A percentile compares a stretch with the other conserved stretches of the same genome.
Evolutionary conservation across 306 rosid genomes (phyloP).

Genomic region (Acacia confusa): DNA sequence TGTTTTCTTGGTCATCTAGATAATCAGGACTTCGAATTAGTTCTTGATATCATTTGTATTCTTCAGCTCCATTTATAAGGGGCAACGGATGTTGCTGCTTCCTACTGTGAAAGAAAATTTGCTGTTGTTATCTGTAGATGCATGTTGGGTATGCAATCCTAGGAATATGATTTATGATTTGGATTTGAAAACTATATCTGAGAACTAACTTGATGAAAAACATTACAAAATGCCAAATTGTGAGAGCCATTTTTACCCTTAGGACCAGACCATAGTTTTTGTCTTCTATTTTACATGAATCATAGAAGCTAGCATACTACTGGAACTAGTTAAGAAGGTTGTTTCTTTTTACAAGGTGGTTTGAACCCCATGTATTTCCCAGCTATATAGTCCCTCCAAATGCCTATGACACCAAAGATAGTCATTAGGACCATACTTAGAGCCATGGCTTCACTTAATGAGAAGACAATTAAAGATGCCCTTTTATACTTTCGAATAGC

Average conservation of each 20-base stretch:
- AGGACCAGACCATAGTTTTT: background rate
- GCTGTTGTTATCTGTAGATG: background rate
- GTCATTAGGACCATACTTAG: slow-evolving; percentile 77
- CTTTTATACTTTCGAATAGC: slow-evolving; percentile 67
- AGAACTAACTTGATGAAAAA: background rate
- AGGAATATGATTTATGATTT: background rate
- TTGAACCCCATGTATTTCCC: slow-evolving; percentile 83
- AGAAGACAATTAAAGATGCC: slow-evolving; percentile 75
- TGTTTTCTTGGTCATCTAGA: background rate
- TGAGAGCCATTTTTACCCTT: background rate
- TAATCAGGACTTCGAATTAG: background rate
- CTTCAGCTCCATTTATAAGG: background rate
- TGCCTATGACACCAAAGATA: slow-evolving; percentile 57
- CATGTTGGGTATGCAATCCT: background rate
- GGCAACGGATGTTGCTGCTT: background rate
- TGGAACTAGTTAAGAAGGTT: slow-evolving; percentile 27
- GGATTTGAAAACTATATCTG: background rate
- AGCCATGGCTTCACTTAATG: slow-evolving; percentile 72
- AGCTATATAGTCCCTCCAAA: slow-evolving; percentile 55
- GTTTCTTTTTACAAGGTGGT: slow-evolving; percentile 50
- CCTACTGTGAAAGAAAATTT: background rate
- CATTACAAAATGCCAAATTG: background rate
- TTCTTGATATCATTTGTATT: background rate
- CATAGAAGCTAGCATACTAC: background rate
- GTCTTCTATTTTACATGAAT: background rate